Base-by-base conservation (phyloP, 306 rosid genomes). In the Bauhinia variegata region DNA sequence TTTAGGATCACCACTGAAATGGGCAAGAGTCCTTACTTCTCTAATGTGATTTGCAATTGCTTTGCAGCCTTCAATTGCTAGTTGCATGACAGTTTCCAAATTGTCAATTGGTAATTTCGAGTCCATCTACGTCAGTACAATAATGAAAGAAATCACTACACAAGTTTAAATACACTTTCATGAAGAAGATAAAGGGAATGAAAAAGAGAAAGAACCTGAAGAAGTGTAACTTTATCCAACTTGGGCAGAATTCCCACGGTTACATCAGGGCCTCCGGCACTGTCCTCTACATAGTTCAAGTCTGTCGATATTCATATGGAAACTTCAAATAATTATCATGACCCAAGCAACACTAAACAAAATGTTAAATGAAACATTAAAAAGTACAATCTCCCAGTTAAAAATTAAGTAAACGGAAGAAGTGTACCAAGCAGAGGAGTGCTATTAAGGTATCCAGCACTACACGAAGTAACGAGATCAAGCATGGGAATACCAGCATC, bases 261-360 rank as follows among this genome's bases (percentile, higher is more conserved):
- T 73, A 92, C 96, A 86, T 92, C 96, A 75, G 98, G 82, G 53
- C 96, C 98, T 52, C 98, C 96, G 60, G 96, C 96, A 85, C 98
- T 92, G 64, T 92, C 96, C 80, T 92, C 98, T 10, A 84, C 87
- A 60, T 92, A 89, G 74, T 89, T 92, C 84, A 92, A 84, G 79
- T 92, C 96, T 89, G 85, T 47, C 54, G 63, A 80, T 49, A 64
- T 65, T 59, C 41, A 73, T 18, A 44, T 38, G 62, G 37, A 49
- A 77, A 69, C 58, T 31, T 46, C 28, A 59, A 77, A 48, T 53
- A 47, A 41, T 49, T 59, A 64, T 15, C 39, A n/a, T 1, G 5
- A 54, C 33, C 36, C 55, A 18, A 23, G 58, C 55, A 31, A 50
- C 19, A 17, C 65, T 23, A 65, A 43, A 41, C 52, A 11, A 62